Evolutionary conservation across 2,329 filamentous ascomycete genomes (phyloP).

Genomic region (Chaetomium sp.): DNA sequence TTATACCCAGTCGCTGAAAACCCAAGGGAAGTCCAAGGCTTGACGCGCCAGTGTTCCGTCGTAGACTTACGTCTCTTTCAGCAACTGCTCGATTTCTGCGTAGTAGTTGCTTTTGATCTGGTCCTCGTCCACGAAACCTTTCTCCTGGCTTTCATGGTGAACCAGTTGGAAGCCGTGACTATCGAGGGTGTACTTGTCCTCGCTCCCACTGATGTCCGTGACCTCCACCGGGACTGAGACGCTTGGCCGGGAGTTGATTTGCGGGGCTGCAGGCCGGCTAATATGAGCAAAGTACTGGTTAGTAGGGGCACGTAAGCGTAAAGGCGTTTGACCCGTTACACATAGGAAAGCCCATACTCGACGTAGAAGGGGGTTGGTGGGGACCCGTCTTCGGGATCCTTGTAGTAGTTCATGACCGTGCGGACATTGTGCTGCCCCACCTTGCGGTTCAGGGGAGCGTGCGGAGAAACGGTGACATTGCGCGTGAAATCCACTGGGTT

Average conservation of each 20-base stretch:
- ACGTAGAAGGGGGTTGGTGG: slow-evolving; percentile 33
- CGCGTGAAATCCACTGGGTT: neutral
- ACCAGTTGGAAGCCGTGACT: slow-evolving; percentile 46
- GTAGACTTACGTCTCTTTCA: slow-evolving; percentile 53
- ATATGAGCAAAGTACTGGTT: neutral
- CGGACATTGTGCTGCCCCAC: slow-evolving; percentile 29
- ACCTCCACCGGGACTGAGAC: slow-evolving; percentile 46
- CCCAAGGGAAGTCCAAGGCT: neutral
- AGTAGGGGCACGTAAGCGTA: neutral
- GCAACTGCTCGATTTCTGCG: slow-evolving; percentile 66
- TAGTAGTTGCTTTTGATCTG: slow-evolving; percentile 68
- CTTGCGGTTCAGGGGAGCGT: neutral
- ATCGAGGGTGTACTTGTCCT: slow-evolving; percentile 47
- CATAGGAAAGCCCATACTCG: slow-evolving; percentile 15
- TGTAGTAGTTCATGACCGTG: slow-evolving; percentile 39
- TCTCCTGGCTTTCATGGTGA: slow-evolving; percentile 40
- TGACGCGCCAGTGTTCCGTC: neutral
- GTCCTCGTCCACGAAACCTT: slow-evolving; percentile 54
- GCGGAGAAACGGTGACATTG: neutral
- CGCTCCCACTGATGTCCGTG: slow-evolving; percentile 46
- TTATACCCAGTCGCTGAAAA: neutral
- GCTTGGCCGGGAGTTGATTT: slow-evolving; percentile 25
- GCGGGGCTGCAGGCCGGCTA: neutral
- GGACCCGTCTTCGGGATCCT: slow-evolving; percentile 36
- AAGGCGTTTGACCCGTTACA: neutral